Evolutionary conservation across 1,139 yeast species (phyloP).

Genomic region (Petasospora fabianii): DNA sequence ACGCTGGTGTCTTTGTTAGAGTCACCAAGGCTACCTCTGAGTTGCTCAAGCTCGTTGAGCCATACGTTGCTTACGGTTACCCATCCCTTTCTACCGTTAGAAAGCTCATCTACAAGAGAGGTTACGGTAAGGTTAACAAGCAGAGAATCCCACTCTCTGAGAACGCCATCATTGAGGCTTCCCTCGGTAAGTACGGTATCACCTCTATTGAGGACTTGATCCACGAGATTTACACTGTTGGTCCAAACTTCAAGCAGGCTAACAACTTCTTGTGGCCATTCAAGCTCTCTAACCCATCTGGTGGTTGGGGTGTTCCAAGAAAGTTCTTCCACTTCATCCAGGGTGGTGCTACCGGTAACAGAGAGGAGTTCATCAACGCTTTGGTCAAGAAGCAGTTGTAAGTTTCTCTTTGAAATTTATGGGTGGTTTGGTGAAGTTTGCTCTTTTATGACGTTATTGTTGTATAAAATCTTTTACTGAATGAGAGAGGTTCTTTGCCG

Average conservation of each 20-base stretch:
- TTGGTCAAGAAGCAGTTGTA: constrained; percentile 69
- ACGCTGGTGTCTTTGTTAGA: constrained; percentile 97
- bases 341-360: constrained; percentile 99
- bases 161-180: constrained; percentile 90
- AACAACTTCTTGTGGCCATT: constrained; percentile 99
- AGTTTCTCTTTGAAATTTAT: constrained; percentile 12
- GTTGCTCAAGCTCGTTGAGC: constrained; percentile 96
- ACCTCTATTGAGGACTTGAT: constrained; percentile 94
- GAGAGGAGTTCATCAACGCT: constrained; percentile 97
- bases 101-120: constrained; percentile 98
- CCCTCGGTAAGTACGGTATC: constrained; percentile 95
- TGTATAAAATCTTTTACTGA: constrained; percentile 3
- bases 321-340: constrained; percentile 99
- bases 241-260: constrained; percentile 99
- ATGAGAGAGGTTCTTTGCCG: constrained; percentile 10
- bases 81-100: constrained; percentile 95
- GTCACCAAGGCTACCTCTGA: constrained; percentile 98
- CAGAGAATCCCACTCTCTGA: constrained; percentile 96
- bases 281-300: constrained; percentile 98
- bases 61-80: constrained; percentile 99
- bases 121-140: constrained; percentile 98
- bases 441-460: constrained; percentile 6
- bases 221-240: constrained; percentile 98
- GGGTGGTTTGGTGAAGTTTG: constrained; percentile 5
- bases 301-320: constrained; percentile 99